Percentiles rank a stretch among this genome's conserved stretches.
phyloP scores from a whole-genome alignment of 129 eudicot species.

The Heracleum sosnowskyi region DNA sequence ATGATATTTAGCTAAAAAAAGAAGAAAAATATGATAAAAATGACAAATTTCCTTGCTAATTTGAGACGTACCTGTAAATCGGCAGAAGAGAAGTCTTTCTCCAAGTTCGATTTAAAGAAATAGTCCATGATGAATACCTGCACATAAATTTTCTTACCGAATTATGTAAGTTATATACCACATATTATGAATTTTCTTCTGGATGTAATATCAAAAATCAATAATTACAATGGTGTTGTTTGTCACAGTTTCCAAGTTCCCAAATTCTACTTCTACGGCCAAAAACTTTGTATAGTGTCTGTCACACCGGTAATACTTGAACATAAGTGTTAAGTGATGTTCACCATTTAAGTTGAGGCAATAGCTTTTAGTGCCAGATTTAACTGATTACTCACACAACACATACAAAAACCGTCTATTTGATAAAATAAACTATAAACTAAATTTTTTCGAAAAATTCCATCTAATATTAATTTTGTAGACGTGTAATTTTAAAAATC shows the following conservation, averaged over 20 bases:
- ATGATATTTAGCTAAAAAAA: background rate
- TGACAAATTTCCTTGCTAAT: background rate
- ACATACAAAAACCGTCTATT: background rate
- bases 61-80: conserved; percentile 51
- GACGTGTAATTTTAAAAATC: background rate
- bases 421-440: background rate
- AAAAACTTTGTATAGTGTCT: background rate
- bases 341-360: background rate
- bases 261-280: background rate
- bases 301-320: background rate
- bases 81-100: conserved; percentile 45
- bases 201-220: background rate
- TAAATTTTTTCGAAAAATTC: background rate
- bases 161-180: background rate
- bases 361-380: background rate
- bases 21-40: background rate
- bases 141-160: conserved; percentile 15
- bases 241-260: background rate
- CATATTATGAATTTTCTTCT: background rate
- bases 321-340: background rate
- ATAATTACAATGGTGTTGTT: background rate
- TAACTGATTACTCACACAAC: background rate
- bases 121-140: conserved; percentile 90
- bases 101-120: conserved; percentile 69
- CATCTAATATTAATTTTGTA: background rate